A percentile compares a stretch with the other conserved stretches of the same genome.
Evolutionary conservation across 2,329 filamentous ascomycete species (phyloP).

Genomic region (Penicillium freii): DNA sequence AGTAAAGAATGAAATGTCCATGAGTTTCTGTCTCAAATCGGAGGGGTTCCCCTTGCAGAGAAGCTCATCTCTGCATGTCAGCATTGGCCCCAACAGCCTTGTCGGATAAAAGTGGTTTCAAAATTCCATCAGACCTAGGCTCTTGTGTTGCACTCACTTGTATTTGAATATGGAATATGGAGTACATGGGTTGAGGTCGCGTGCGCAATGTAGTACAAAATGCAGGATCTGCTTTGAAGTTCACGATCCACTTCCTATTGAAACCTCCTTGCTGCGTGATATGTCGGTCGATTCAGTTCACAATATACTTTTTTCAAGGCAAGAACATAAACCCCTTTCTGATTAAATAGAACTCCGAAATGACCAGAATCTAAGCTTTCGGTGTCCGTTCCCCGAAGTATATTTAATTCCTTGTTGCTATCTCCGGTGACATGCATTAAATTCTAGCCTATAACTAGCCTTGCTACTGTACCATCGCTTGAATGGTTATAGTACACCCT

Average conservation of each 20-base stretch:
- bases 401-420: neutral
- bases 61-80: slow-evolving; percentile 4
- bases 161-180: neutral
- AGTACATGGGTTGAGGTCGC: neutral
- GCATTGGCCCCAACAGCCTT: neutral
- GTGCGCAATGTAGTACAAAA: slow-evolving; percentile 1
- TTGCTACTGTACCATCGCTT: neutral
- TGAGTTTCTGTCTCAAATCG: slow-evolving; percentile 16
- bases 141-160: neutral
- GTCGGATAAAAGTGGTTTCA: neutral
- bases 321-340: neutral
- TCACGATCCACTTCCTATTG: slow-evolving; percentile 1
- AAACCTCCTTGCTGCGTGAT: slow-evolving; percentile 13
- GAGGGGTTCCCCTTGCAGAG: slow-evolving; percentile 22
- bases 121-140: neutral
- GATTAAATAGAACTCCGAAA: neutral
- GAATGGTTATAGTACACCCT: neutral
- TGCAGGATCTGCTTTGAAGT: neutral
- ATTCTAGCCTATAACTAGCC: neutral
- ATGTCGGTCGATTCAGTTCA: neutral
- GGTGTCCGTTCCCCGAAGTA: neutral
- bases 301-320: neutral
- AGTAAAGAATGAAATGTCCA: slow-evolving; percentile 9
- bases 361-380: neutral
- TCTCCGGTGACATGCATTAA: neutral